Conservation (phyloP, 192 early-diverging fungal species). For the Linnemannia hyalina region DNA sequence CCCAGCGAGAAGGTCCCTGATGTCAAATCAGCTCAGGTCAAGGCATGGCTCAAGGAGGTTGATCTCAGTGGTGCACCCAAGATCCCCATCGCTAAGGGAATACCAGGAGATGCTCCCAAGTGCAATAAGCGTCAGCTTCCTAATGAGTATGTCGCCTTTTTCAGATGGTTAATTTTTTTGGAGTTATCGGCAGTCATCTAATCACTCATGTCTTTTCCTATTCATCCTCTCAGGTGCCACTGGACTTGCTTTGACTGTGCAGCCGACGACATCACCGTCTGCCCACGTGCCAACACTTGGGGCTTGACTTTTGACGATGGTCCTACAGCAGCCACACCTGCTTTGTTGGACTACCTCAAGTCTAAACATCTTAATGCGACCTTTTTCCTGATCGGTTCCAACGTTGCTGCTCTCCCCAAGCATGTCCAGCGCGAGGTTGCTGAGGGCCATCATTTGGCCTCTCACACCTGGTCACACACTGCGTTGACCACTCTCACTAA, state of each 20-base stretch:
- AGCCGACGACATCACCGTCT: constrained; percentile 55
- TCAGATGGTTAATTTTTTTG: not conserved
- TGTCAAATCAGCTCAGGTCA: constrained; percentile 56
- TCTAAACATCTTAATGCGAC: constrained; percentile 64
- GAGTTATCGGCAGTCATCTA: not conserved
- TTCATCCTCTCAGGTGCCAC: constrained; percentile 50
- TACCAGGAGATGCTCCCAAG: constrained; percentile 28
- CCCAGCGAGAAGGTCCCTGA: constrained; percentile 32
- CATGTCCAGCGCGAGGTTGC: constrained; percentile 59
- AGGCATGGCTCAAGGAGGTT: constrained; percentile 60
- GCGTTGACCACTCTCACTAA: too few species aligned
- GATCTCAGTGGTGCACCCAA: constrained; percentile 58
- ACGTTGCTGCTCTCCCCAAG: constrained; percentile 63
- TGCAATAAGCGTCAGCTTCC: constrained; percentile 34
- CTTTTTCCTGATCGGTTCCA: constrained; percentile 75
- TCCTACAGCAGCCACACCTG: constrained; percentile 63
- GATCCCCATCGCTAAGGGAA: constrained; percentile 27
- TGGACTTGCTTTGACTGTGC: constrained; percentile 64
- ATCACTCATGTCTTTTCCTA: constrained; percentile 11
- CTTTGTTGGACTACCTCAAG: constrained; percentile 64
- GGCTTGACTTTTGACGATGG: constrained; percentile 78
- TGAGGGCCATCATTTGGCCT: constrained; percentile 74
- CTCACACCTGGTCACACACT: constrained; percentile 74
- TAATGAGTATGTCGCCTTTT: constrained; percentile 37
- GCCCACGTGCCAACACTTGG: constrained; percentile 60